Evolutionary conservation across 441 rosid species (phyloP), one percentile per base, ranked within the genome.

Genomic region (Populus tomentosa): DNA sequence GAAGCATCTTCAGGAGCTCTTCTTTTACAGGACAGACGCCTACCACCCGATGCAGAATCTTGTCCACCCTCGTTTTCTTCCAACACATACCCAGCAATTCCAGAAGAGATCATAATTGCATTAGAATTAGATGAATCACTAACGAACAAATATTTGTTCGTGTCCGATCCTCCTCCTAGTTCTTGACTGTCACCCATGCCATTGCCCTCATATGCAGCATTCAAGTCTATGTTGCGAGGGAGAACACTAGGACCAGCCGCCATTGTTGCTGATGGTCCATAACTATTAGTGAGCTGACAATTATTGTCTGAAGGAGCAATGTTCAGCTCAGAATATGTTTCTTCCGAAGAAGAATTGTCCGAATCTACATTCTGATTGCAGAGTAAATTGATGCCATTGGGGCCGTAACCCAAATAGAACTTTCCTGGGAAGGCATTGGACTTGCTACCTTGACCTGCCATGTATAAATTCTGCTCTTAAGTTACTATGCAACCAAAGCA

Each of bases 21-120:
- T 81, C 86, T 81, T 76, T 84, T 86, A 73, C 80, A 73, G 61
- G 81, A 63, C 7, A 79, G 65, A 59, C 77, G 80, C 32, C 69
- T 66, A 8, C 76, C 63, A 67, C 72, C 69, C 8, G 70, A 11
- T 33, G 79, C 16, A 28, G 3, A 11, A 36, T 79, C 82, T 59
- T 69, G 75, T 64, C 42, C 7, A 6, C 10, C 10, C 13, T 69
- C 53, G 70, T 71, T 75, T 21, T 80, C 85, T 69, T 86, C 82
- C 35, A 77, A 4, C 63, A 50, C 80, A 80, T 84, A 76, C 23
- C 70, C 77, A 0, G 69, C 61, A 20, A 62, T 67, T 61, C 81
- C 86, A 35, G 84, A 82, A 75, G 82, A 72, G 23, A 80, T 80
- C 70, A 76, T n/a, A 28, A 76, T 4, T 23, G 77, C 63, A 67